Evolutionary conservation across 169 alveolate species (phyloP).

Genomic region (Ichthyophthirius multifiliis): DNA sequence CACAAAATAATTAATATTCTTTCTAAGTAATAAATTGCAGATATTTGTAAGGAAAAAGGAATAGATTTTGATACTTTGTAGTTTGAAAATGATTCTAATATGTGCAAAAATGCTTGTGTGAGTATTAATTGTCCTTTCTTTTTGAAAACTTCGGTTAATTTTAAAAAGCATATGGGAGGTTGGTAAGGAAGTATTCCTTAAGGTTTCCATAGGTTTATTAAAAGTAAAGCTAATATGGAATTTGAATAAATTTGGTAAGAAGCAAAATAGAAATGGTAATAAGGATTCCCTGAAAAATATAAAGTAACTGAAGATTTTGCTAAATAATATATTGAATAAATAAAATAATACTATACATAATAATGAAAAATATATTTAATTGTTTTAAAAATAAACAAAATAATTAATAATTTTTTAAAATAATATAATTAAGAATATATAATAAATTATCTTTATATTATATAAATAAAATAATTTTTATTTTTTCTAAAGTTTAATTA

Average conservation of each 20-base stretch:
- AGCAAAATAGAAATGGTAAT: not conserved
- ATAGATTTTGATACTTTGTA: not conserved
- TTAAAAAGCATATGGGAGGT: constrained; percentile 14
- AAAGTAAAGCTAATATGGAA: not conserved
- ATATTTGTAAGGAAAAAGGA: not conserved
- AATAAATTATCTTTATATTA: no score
- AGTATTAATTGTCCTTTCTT: not conserved
- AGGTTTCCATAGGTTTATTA: constrained; percentile 17
- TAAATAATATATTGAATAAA: not conserved
- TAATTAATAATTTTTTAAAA: no score
- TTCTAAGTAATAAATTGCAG: no score
- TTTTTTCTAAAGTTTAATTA: no score
- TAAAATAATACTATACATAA: no score
- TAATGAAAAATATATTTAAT: no score
- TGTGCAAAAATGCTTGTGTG: constrained; percentile 7
- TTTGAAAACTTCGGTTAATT: not conserved
- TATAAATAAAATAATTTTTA: no score
- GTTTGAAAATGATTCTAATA: not conserved
- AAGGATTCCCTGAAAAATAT: constrained; percentile 3
- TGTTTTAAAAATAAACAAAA: no score
- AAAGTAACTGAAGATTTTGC: not conserved
- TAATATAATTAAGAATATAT: no score
- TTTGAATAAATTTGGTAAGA: not conserved
- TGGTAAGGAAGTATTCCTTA: constrained; percentile 10
- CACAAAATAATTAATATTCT: no score